Base-by-base conservation (phyloP, 176 grass and related monocot species). In the Oryza nivara region DNA sequence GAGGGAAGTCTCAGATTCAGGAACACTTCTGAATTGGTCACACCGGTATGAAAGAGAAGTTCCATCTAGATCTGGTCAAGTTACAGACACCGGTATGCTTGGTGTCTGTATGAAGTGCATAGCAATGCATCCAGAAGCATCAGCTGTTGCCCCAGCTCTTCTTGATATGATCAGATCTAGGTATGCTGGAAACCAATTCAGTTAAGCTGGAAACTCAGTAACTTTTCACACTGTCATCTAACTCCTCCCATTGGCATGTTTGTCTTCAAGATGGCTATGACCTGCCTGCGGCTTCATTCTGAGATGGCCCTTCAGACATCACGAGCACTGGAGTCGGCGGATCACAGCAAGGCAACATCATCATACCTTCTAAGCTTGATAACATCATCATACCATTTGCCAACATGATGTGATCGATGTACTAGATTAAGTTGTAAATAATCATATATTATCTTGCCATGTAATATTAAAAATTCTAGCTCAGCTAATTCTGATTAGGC, bases 51-150 rank as follows among this genome's bases (percentile, higher is more conserved):
- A 95, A 83, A 89, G 95, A 90, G 92, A 95, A 65, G 80, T 97
- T 92, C 95, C 95, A 74, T 97, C 92, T 84, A 95, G 83, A 93
- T 73, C 88, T 66, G 77, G 86, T 80, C 90, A 97, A 83, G 88
- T 78, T 67, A 25, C 25, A 25, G 25, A 25, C 25, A 25, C 25
- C 1, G 25, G 25, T 25, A 25, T 98, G 92, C 95, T 98, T 68
- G 92, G 95, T 90, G 80, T 98, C 68, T 98, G 95, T 79, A 93
- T 98, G 92, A 95, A 95, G 85, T 95, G 91, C 86, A 88, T 84
- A 65, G 40, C 84, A 47, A 91, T 98, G 92, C 95, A 98, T 92
- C 95, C 95, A 47, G 95, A 98, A 88, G 95, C 92, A 52, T 91
- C 90, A 36, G 92, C 82, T 86, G 82, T 98, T 72, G 92, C 95